phyloP scores from a whole-genome alignment of 2,329 filamentous ascomycete genomes.

The Aspergillus sp. region DNA sequence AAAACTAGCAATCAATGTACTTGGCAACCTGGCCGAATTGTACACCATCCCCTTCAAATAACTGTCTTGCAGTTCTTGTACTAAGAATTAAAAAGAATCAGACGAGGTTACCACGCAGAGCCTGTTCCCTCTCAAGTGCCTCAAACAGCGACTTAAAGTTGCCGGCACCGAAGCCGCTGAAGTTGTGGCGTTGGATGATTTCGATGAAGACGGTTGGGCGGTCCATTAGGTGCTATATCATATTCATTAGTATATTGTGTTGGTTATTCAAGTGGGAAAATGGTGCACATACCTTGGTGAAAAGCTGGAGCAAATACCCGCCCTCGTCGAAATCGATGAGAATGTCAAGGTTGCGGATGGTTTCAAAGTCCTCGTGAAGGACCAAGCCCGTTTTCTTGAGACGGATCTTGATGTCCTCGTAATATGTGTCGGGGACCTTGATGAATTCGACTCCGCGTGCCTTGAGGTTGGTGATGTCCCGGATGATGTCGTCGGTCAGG shows the following conservation, averaged over 20 bases:
- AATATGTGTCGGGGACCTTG: slow-evolving; percentile 83
- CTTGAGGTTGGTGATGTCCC: slow-evolving; percentile 73
- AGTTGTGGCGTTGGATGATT: slow-evolving; percentile 90
- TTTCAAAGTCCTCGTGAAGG: slow-evolving; percentile 78
- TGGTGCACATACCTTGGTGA: slow-evolving; percentile 60
- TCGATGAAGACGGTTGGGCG: slow-evolving; percentile 94
- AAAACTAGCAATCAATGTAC: background rate
- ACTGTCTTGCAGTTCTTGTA: background rate
- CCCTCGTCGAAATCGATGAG: slow-evolving; percentile 93
- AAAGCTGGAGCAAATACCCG: slow-evolving; percentile 76
- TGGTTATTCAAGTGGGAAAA: background rate
- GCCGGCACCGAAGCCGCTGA: slow-evolving; percentile 88
- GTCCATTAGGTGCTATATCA: slow-evolving; percentile 74
- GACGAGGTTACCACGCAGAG: slow-evolving; percentile 74
- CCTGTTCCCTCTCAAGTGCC: slow-evolving; percentile 93
- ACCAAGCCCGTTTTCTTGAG: slow-evolving; percentile 63
- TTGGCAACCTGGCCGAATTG: background rate
- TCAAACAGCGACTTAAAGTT: slow-evolving; percentile 97
- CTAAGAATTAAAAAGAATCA: slow-evolving; percentile 14
- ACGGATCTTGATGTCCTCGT: slow-evolving; percentile 72
- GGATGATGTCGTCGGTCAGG: slow-evolving; percentile 76
- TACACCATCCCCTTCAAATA: background rate
- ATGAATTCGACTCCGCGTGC: slow-evolving; percentile 94
- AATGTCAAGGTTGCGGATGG: slow-evolving; percentile 76
- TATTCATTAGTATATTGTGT: background rate